These are phyloP conservation scores for Lippia alba DNA, from an alignment of 305 asterid genomes.

Conservation along the genomic window DNA sequence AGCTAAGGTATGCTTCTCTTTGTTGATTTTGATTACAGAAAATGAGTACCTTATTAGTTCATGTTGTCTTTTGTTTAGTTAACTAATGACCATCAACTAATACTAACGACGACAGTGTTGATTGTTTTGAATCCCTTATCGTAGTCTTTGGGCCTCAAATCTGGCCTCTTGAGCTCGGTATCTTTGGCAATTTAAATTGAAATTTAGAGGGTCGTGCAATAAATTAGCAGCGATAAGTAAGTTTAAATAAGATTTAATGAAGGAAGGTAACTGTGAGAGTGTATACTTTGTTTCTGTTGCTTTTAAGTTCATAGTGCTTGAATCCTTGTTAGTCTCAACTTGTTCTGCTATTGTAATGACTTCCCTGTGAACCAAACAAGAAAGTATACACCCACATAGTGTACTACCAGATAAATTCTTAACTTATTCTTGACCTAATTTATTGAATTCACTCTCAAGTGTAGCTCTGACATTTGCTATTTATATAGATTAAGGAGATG, in stretches of 20 bases:
- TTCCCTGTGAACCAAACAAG: slow-evolving; percentile 12
- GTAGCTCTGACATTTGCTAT: slow-evolving; percentile 32
- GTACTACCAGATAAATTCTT: slow-evolving; percentile 9
- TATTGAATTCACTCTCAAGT: slow-evolving; percentile 30
- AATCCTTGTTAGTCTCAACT: background rate
- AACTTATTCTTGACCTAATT: slow-evolving; percentile 13
- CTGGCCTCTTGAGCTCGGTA: background rate
- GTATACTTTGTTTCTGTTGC: background rate
- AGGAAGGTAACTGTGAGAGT: background rate
- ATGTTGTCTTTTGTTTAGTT: slow-evolving; percentile 6
- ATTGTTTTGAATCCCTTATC: background rate
- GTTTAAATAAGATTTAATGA: background rate
- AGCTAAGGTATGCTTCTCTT: slow-evolving; percentile 61
- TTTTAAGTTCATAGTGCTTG: slow-evolving; percentile 7
- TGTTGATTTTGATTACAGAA: slow-evolving; percentile 25
- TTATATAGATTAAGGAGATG: slow-evolving; percentile 81
- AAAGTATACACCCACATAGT: slow-evolving; percentile 16
- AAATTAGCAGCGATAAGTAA: background rate
- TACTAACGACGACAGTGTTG: background rate
- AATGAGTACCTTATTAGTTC: slow-evolving; percentile 19
- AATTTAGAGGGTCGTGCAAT: background rate
- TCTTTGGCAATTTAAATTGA: background rate
- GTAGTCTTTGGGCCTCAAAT: background rate
- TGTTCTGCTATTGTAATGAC: slow-evolving; percentile 25
- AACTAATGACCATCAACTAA: no score